Conservation (phyloP, 495 filamentous ascomycete species). For the Patellaria atrata region DNA sequence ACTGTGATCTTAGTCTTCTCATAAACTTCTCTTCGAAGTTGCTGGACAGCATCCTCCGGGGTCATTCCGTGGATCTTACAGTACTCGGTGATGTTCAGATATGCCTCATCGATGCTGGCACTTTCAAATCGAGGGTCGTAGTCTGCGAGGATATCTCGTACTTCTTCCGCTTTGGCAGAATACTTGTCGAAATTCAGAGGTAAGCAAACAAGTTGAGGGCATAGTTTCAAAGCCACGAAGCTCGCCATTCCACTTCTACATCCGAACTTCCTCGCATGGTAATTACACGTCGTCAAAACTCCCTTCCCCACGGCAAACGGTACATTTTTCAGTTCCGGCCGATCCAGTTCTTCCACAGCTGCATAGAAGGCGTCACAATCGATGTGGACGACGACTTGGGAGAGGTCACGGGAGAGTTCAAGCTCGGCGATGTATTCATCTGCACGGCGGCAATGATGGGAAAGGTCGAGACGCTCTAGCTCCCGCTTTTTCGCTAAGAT, state of each 20-base stretch:
- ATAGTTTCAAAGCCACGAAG: conserved; percentile 90
- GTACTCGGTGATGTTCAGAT: conserved; percentile 87
- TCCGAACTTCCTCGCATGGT: conserved; percentile 77
- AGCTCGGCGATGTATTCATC: conserved; percentile 73
- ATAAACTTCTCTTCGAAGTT: conserved; percentile 63
- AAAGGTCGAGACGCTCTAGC: conserved; percentile 62
- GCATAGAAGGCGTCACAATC: conserved; percentile 99
- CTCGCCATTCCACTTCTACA: conserved; percentile 88
- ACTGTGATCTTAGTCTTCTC: conserved; percentile 73
- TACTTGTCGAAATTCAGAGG: conserved; percentile 86
- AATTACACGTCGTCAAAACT: conserved; percentile 91
- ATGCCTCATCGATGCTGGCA: conserved; percentile 90
- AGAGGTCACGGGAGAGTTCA: conserved; percentile 65
- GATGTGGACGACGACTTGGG: conserved; percentile 74
- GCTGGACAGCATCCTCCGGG: conserved; percentile 57
- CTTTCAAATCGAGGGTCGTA: conserved; percentile 90
- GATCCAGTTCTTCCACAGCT: conserved; percentile 82
- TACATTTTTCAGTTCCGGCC: conserved; percentile 73
- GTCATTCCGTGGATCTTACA: conserved; percentile 50
- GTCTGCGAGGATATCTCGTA: conserved; percentile 63
- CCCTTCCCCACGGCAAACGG: conserved; percentile 91
- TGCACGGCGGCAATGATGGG: conserved; percentile 53
- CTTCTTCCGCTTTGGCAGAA: conserved; percentile 73
- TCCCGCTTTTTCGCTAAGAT: conserved; percentile 63
- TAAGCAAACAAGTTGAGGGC: conserved; percentile 71